phyloP scores from a whole-genome alignment of 257 asterid species.

The Sherardia arvensis region DNA sequence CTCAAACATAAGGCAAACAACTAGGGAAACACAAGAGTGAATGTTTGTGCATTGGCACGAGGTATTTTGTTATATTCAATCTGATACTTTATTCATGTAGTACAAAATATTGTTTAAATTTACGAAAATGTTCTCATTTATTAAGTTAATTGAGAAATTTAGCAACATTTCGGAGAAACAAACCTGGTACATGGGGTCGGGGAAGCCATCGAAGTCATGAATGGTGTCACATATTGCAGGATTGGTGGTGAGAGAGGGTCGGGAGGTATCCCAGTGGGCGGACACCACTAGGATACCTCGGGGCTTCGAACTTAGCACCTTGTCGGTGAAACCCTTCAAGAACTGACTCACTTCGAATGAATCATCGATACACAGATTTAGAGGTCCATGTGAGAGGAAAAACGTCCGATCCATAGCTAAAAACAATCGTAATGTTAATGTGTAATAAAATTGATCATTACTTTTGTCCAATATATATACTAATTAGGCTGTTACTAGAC shows the following conservation, averaged over 20 bases:
- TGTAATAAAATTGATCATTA: too few species aligned
- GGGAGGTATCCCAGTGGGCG: neutral
- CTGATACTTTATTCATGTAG: too few species aligned
- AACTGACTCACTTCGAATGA: slow-evolving; percentile 53
- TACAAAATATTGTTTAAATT: too few species aligned
- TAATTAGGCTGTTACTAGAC: too few species aligned
- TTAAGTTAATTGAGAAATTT: too few species aligned
- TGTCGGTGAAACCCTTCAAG: slow-evolving; percentile 39
- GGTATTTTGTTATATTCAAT: too few species aligned
- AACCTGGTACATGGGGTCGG: slow-evolving; percentile 63
- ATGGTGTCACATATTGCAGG: slow-evolving; percentile 47
- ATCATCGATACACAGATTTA: slow-evolving; percentile 57
- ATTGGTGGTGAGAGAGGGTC: slow-evolving; percentile 50
- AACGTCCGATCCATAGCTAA: slow-evolving; percentile 45
- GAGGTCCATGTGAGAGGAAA: slow-evolving; percentile 75
- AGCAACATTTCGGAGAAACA: too few species aligned
- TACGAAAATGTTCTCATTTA: too few species aligned
- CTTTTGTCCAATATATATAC: too few species aligned
- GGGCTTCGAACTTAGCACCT: slow-evolving; percentile 35
- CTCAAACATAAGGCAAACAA: neutral
- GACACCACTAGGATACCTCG: slow-evolving; percentile 19
- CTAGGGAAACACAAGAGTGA: too few species aligned
- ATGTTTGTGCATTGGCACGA: too few species aligned
- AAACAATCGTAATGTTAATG: too few species aligned
- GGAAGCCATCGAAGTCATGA: slow-evolving; percentile 65